Base-by-base conservation (phyloP, 2,329 filamentous ascomycete species). In the Aspergillus versicolor region DNA sequence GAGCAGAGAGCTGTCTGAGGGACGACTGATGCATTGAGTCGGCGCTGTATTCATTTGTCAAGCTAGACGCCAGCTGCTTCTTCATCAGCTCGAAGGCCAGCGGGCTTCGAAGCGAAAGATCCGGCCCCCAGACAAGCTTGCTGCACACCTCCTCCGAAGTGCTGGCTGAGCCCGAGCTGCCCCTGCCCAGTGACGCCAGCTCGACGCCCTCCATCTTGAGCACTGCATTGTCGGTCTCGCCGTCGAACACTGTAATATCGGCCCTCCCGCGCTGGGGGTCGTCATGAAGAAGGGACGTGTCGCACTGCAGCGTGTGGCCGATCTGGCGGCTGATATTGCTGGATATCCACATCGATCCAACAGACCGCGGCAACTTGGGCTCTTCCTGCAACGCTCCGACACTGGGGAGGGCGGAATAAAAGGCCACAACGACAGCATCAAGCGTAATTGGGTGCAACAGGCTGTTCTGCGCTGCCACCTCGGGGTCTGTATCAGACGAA, bases 1-100 rank as follows among this genome's bases (percentile, higher is more conserved):
- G 9, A 64, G 66, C 27, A 5, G 45, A 30, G 15, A 59, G 48
- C 27, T 40, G 32, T 8, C 49, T 13, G 6, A 61, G 7, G 5
- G 43, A 13, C 3, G 11, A 30, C 17, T 17, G 27, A 5, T 30
- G 15, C 1, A 30, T 15, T 2, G 45, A n/a, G 17, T 47, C 22
- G 15, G 27, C 45, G 30, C 34, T 17, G 30, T 47, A 44, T 22
- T 44, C 19, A 12, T 27, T 2, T 4, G 24, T 13, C 12, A 44
- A 12, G 21, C 42, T 27, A 27, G 24, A 27, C 3, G 2, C 37
- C 13, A 40, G 37, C 8, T 13, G 7, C 1, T n/a, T 40, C 37
- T 40, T 40, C 1, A 40, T 5, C 37, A 4, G 37, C 7, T 40
- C 37, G 1, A 40, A 40, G 1, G 37, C 37, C 7, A 40, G 37